phyloP scores from a whole-genome alignment of 768 basidiomycete genomes.

The Lentinus tigrinus region DNA sequence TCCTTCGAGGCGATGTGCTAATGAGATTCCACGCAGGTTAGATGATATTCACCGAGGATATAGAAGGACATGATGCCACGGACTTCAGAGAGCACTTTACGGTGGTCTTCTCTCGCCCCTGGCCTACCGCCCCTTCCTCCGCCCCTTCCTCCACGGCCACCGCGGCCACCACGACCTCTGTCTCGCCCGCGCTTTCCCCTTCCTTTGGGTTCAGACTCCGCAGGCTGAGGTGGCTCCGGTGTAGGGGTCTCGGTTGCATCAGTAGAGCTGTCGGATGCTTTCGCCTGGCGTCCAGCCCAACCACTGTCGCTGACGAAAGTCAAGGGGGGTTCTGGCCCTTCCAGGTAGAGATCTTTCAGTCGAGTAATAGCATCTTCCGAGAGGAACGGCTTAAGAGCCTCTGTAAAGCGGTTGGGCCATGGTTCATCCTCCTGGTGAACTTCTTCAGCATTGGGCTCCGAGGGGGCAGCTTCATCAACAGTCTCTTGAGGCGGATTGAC shows the following conservation, averaged over 20 bases:
- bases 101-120: conserved; percentile 55
- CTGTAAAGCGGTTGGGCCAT: conserved; percentile 67
- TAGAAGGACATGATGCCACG: conserved; percentile 31
- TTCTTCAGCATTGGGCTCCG: neutral
- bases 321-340: conserved; percentile 76
- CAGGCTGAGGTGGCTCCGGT: conserved; percentile 7
- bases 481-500: neutral
- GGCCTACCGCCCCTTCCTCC: conserved; percentile 42
- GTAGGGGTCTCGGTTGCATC: conserved; percentile 14
- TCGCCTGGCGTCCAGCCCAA: conserved; percentile 57
- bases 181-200: conserved; percentile 42
- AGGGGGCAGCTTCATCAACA: neutral
- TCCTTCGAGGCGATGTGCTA: conserved; percentile 85
- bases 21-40: neutral
- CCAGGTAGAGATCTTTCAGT: conserved; percentile 72
- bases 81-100: conserved; percentile 83
- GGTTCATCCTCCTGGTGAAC: conserved; percentile 33
- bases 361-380: conserved; percentile 55
- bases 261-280: conserved; percentile 26
- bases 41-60: conserved; percentile 1
- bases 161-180: conserved; percentile 45
- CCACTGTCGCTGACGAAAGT: conserved; percentile 63
- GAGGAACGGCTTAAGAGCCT: conserved; percentile 60
- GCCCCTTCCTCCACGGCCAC: conserved; percentile 43
- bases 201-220: conserved; percentile 28